Evolutionary conservation across 2,329 filamentous ascomycete species (phyloP).

Genomic region (Colletotrichum eleusines): DNA sequence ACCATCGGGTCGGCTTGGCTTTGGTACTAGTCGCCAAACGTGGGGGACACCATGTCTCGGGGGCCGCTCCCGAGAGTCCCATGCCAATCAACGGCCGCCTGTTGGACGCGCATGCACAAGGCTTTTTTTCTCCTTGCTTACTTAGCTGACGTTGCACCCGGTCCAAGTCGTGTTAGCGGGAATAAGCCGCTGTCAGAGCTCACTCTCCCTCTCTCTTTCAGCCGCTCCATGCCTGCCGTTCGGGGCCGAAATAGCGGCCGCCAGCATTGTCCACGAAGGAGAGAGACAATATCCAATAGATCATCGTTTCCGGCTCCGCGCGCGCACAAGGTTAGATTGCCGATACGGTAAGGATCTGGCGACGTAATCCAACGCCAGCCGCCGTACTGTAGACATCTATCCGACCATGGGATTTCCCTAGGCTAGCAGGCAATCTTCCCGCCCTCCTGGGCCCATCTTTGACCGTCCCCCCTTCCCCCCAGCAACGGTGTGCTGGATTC

Average conservation of each 20-base stretch:
- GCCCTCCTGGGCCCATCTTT: slow-evolving; percentile 22
- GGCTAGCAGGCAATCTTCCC: slow-evolving; percentile 34
- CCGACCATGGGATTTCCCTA: slow-evolving; percentile 33
- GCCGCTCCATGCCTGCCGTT: slow-evolving; percentile 24
- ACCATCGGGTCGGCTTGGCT: background rate
- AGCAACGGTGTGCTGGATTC: slow-evolving; percentile 14
- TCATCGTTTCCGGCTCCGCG: slow-evolving; percentile 27
- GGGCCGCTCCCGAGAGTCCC: background rate
- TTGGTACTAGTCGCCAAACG: background rate
- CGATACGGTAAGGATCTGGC: slow-evolving; percentile 25
- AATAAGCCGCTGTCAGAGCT: background rate
- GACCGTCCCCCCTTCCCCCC: slow-evolving; percentile 3
- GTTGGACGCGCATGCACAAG: background rate
- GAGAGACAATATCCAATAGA: slow-evolving; percentile 14
- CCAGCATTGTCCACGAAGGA: background rate
- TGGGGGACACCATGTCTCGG: background rate
- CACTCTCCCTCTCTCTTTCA: background rate
- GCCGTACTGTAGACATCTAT: slow-evolving; percentile 26
- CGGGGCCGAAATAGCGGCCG: slow-evolving; percentile 31
- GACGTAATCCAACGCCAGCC: background rate
- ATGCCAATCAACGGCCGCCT: background rate
- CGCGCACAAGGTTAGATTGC: slow-evolving; percentile 24
- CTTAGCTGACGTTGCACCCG: background rate
- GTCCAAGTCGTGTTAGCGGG: background rate
- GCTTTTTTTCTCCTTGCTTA: background rate